phyloP scores from a whole-genome alignment of 2,329 filamentous ascomycete genomes.

The Madurella mycetomatis region DNA sequence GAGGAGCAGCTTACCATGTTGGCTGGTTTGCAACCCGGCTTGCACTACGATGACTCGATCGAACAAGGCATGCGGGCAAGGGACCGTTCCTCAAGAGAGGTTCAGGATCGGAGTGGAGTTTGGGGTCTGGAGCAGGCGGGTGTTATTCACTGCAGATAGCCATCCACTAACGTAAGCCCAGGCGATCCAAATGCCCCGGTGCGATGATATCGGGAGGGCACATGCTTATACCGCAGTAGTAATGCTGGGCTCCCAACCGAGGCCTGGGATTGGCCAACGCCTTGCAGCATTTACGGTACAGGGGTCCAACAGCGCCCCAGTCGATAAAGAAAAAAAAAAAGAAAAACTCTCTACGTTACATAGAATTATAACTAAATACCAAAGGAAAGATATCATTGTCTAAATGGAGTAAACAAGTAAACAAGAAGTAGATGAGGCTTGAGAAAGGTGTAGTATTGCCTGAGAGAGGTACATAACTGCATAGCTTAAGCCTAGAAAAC shows the following conservation, averaged over 20 bases:
- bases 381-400: too few species aligned
- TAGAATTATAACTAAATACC: too few species aligned
- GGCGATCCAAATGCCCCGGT: constrained; percentile 8
- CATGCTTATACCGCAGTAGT: background rate
- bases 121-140: too few species aligned
- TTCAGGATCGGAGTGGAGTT: background rate
- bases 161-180: background rate
- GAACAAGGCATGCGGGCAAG: constrained; percentile 22
- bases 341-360: too few species aligned
- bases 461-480: too few species aligned
- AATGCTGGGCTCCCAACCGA: constrained; percentile 9
- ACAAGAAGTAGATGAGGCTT: too few species aligned
- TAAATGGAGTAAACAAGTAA: too few species aligned
- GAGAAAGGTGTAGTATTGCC: too few species aligned
- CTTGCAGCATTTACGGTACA: constrained; percentile 8
- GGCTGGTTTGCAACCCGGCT: constrained; percentile 22
- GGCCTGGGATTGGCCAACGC: constrained; percentile 13
- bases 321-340: background rate
- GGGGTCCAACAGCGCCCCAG: constrained; percentile 6
- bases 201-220: constrained; percentile 6
- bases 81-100: background rate
- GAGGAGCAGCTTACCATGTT: constrained; percentile 21
- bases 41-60: constrained; percentile 26
- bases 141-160: background rate
- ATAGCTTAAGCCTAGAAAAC: too few species aligned